phyloP scores from a whole-genome alignment of 306 rosid species.

The Oxytropis ochrocephala region DNA sequence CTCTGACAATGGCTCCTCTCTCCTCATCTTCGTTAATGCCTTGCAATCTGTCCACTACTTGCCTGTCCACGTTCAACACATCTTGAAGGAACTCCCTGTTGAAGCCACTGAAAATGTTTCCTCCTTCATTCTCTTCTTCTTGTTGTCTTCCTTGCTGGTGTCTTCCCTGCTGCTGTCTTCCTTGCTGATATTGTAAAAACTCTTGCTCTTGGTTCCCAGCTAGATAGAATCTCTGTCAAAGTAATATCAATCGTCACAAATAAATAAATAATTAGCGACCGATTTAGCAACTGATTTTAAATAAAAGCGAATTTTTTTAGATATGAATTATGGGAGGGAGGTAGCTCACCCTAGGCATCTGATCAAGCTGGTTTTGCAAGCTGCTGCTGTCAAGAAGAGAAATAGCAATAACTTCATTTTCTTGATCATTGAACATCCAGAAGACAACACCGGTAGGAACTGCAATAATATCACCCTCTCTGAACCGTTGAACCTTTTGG shows the following conservation, averaged over 20 bases:
- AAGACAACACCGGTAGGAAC: constrained; percentile 22
- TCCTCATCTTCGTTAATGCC: constrained; percentile 37
- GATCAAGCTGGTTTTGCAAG: constrained; percentile 54
- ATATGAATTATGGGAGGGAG: too few species aligned
- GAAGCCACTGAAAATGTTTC: constrained; percentile 48
- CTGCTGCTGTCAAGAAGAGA: constrained; percentile 36
- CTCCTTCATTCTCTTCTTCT: neutral
- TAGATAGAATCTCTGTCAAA: constrained; percentile 50
- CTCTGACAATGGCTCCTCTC: constrained; percentile 37
- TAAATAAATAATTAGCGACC: too few species aligned
- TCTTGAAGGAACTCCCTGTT: constrained; percentile 26
- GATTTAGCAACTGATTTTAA: too few species aligned
- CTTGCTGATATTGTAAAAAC: constrained; percentile 10
- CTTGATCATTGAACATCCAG: constrained; percentile 31
- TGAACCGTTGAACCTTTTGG: constrained; percentile 26
- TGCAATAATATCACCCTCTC: constrained; percentile 25
- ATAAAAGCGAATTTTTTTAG: too few species aligned
- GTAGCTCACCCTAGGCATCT: constrained; percentile 44
- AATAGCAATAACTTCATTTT: constrained; percentile 25
- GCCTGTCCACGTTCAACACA: constrained; percentile 29
- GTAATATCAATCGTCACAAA: too few species aligned
- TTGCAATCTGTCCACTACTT: constrained; percentile 30
- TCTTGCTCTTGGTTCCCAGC: constrained; percentile 55
- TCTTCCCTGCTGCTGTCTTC: neutral
- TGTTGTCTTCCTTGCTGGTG: neutral